Evolutionary conservation across 257 asterid species (phyloP), one percentile per base, ranked within the genome.

Genomic region (Solanum piurae): DNA sequence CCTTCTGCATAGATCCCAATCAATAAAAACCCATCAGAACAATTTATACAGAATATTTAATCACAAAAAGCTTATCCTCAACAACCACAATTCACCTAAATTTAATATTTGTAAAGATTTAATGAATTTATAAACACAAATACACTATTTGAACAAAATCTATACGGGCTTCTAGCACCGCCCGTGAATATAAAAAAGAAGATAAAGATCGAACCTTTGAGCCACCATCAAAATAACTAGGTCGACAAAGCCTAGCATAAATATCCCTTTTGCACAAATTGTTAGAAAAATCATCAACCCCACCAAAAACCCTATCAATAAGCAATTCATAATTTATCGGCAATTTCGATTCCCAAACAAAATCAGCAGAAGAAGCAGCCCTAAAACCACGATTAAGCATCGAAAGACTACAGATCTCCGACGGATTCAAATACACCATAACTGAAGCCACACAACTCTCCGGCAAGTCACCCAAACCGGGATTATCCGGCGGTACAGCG

Each of bases 291-390:
- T 64, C 75, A 36, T 85, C 87, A 11, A 75, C 29, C 23, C 64
- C 83, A 40, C 49, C 69, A 58, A 91, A 95, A 0, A 96, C 94
- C 52, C 93, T 94, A 25, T 83, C 90, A 80, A 94, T 91, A 13
- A 96, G 90, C 75, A 93, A 92, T n/a, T 76, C 92, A 88, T 94
- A 96, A 92, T 96, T 93, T 52, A 74, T 12, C 14, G 98, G 99
- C 90, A 96, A 89, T 83, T 96, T 96, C 1, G 95, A 94, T 42
- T 91, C 97, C 99, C 98, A 96, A 3, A 96, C 95, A 87, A 94
- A 96, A 92, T 96, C 98, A 6, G 99, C 98, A 9, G 92, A 90
- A 44, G 98, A 91, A 12, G 99, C 99, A 18, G 92, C 93, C 14
- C 96, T 89, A 84, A 94, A 94, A 85, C 95, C 95, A 87, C 94